Evolutionary conservation across 495 filamentous ascomycete genomes (phyloP), one percentile per base, ranked within the genome.

Genomic region (Hyaloscypha hepaticicola): DNA sequence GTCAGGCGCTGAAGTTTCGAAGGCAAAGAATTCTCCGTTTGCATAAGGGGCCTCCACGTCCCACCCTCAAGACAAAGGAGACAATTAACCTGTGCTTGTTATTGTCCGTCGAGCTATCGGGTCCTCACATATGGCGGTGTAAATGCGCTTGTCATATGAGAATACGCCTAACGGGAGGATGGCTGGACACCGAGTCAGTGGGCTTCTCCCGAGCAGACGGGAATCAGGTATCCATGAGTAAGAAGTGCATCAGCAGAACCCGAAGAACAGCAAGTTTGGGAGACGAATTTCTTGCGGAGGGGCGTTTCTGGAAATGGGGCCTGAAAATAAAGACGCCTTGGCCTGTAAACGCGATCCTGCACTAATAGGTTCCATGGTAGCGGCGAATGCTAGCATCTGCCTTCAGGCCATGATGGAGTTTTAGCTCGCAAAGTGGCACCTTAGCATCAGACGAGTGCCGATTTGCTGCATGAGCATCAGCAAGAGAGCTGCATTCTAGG

Each of bases 71-170:
- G 31, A 68, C 50, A 59, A 63, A 55, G 63, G 27, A 57, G 3
- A 66, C 66, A 66, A 63, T 60, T 51, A 60, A 41, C 19, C 22
- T 22, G 25, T 28, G 19, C 53, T 22, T 48, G 24, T 25, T 50
- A 49, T 60, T 65, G 59, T 38, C 41, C 38, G 63, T 63, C 61
- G 55, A 50, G 29, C 61, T 28, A 64, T 65, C 50, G 66, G 66
- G 62, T 31, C 27, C 51, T 70, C 60, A 60, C 61, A 65, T 65
- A 55, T 67, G 59, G 69, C 69, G 69, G 69, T 70, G 69, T 62
- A 67, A 66, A 64, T 22, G 51, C 59, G 49, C 64, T 48, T 34
- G 61, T 65, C 64, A 70, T 66, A 60, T 66, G 67, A 56, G 60
- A 56, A 33, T 55, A 38, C 49, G 28, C 61, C 41, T 34, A 29